Evolutionary conservation across 148 eudicot species (phyloP), one percentile per base, ranked within the genome.

Genomic region (Rhododendron vialii): DNA sequence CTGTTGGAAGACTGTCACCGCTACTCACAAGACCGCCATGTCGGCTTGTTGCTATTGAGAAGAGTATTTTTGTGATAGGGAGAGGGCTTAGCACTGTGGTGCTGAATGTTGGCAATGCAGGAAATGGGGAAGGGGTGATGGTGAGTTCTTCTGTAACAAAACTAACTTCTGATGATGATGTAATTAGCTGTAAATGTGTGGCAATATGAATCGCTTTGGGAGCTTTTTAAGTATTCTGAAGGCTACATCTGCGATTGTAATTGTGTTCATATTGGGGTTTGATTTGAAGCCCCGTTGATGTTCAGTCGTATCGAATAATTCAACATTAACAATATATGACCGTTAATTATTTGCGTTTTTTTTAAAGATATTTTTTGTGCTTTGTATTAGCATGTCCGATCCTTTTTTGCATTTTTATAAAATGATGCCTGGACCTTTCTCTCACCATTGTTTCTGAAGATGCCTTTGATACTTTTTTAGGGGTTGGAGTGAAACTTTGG

Each of bases 61-160:
- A 88, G 88, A 89, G 85, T 80, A 89, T 96, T 10, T 93, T 88
- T 87, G 90, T 96, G 15, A 88, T 95, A 9, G 98, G 98, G 28
- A 93, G 86, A 82, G 98, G 96, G 80, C 94, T 96, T 78, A 89
- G 94, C 86, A 93, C 95, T 0, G 92, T 94, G 87, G 90, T 93
- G 63, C 85, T 94, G 88, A 92, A 94, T 89, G 92, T 95, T 48
- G 89, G 81, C 73, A 85, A 84, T 51, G 86, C 89, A 22, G 85
- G 88, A 30, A 86, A 88, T 75, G 82, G 85, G 63, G 93, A 90
- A 77, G 90, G 94, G 84, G 89, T 94, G 67, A 85, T 90, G 86
- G 88, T 93, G 69, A 87, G 93, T 86, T 89, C 92, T 51, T 92
- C 95, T 45, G 89, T 90, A 57, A 87, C 92, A 38, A 89, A 73